Conservation (phyloP, 2,329 filamentous ascomycete species). For the Tothia fuscella region DNA sequence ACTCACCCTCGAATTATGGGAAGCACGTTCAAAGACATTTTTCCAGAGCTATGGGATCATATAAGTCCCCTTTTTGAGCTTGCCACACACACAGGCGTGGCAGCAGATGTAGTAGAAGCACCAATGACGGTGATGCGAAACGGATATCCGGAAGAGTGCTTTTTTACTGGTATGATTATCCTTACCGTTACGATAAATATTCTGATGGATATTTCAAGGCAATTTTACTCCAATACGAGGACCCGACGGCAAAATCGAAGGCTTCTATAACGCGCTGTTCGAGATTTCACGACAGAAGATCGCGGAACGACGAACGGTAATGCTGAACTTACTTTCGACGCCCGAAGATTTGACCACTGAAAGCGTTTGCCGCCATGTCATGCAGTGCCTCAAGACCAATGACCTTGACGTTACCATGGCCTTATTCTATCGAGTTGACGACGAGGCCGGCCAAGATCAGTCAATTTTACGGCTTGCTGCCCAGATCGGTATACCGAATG, state of each 20-base stretch:
- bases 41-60: conserved; percentile 10
- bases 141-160: conserved; percentile 11
- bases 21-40: conserved; percentile 7
- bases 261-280: conserved; percentile 12
- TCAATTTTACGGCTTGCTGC: background rate
- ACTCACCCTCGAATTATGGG: conserved; percentile 10
- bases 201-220: no score
- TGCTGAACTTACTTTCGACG: background rate
- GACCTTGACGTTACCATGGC: conserved; percentile 2
- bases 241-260: conserved; percentile 8
- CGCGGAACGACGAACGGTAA: conserved; percentile 11
- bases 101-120: conserved; percentile 9
- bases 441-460: background rate
- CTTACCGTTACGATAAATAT: no score
- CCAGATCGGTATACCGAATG: background rate
- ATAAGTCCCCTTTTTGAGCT: conserved; percentile 11
- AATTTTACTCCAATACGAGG: conserved; percentile 11
- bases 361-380: background rate
- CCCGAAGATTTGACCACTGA: background rate
- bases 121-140: conserved; percentile 11
- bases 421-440: background rate
- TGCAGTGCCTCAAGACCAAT: conserved; percentile 4
- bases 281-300: conserved; percentile 12
- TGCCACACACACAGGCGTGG: conserved; percentile 8
- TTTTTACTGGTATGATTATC: no score